Percentiles rank a stretch among this genome's conserved stretches.
phyloP scores from a whole-genome alignment of 1,284 basidiomycete species.

The Phaffia rhodozyma region DNA sequence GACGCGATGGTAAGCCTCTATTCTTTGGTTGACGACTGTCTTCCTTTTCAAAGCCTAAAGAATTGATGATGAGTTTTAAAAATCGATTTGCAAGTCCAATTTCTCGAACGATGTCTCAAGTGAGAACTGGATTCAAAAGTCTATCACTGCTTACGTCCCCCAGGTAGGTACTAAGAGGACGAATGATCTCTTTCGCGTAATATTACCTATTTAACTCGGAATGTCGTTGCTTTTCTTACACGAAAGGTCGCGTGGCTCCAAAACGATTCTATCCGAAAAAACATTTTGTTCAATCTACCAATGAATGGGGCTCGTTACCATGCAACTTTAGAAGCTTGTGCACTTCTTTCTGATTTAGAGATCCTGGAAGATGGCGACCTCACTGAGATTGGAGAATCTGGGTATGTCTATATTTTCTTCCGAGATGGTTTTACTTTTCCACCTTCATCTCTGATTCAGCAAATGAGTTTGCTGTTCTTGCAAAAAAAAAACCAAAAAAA shows the following conservation, averaged over 20 bases:
- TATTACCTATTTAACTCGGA: not conserved
- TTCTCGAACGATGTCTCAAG: too few species aligned
- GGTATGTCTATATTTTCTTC: conserved; percentile 24
- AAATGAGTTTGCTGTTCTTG: too few species aligned
- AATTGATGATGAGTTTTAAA: conserved; percentile 43
- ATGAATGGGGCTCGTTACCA: conserved; percentile 66
- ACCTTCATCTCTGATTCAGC: not conserved
- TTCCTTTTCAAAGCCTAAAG: conserved; percentile 33
- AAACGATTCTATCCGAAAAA: conserved; percentile 87
- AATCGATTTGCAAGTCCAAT: conserved; percentile 53
- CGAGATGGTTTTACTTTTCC: not conserved
- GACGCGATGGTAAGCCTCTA: conserved; percentile 54
- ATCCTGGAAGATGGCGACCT: conserved; percentile 85
- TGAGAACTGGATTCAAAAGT: conserved; percentile 20
- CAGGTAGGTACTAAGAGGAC: conserved; percentile 43
- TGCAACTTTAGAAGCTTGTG: conserved; percentile 61
- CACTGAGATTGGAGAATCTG: conserved; percentile 39
- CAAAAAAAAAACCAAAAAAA: not conserved
- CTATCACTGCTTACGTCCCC: conserved; percentile 64
- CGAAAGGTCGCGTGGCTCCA: conserved; percentile 61
- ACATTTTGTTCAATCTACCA: conserved; percentile 80
- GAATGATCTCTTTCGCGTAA: conserved; percentile 29
- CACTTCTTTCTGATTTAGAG: conserved; percentile 64
- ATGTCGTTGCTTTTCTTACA: not conserved
- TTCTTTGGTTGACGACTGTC: conserved; percentile 22